Evolutionary conservation across 1,139 yeast genomes (phyloP), one percentile per base, ranked within the genome.

Genomic region (Petasospora rhodanensis): DNA sequence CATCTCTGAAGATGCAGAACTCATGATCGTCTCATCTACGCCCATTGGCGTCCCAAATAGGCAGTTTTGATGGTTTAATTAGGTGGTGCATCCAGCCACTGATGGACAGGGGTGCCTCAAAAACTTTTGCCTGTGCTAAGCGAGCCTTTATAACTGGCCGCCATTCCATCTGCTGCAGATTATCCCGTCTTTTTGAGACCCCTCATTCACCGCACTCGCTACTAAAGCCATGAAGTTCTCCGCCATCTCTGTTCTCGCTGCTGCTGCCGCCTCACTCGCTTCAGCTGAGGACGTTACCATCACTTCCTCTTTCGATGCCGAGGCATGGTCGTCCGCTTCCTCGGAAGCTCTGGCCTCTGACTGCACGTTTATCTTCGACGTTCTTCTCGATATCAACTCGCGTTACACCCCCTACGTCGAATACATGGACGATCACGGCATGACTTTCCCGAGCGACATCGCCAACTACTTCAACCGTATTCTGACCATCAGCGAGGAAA

Each of bases 391-490:
- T 35, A 50, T 62, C 24, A 46, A 42, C 17, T 14, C 34, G 1
- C 41, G 52, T 17, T 53, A 48, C 28, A 42, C 39, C 13, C 29
- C 43, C 2, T 59, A 62, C 31, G 40, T 57, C 4, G 41, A 55
- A 4, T 59, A 52, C 26, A 59, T 63, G 62, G 47, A 36, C 3
- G 35, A 35, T 2, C 45, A 59, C 13, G 27, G 42, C 5, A 51
- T 60, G 53, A 42, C 40, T 1, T 52, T 61, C 23, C 68, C 70
- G n/a, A 40, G 45, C 13, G 47, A 43, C 2, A 34, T 51, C 14
- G 38, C 59, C 7, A 42, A 62, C 30, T 62, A 62, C 29, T 57
- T 61, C 34, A 52, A 52, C 26, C 42, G 46, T 8, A 36, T 56
- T 12, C 42, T 55, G 12, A 43, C 49, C 1, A 42, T 51, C 4